Base-by-base conservation (phyloP, 768 basidiomycete genomes). In the Naganishia friedmannii region DNA sequence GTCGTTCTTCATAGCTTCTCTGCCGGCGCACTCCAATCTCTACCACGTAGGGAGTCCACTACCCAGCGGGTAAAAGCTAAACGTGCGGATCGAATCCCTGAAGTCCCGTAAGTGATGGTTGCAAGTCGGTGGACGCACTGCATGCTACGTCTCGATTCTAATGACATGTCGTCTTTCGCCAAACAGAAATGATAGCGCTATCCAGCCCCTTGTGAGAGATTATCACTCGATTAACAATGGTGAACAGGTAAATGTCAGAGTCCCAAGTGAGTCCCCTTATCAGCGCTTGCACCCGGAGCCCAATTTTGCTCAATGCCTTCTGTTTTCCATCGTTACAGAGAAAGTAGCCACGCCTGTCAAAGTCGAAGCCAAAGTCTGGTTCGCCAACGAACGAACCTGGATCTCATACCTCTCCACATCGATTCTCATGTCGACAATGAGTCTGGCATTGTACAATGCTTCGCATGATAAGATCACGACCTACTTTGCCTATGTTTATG, bases 281-380 rank as follows among this genome's bases (percentile, higher is more conserved):
- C n/a, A 17, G 29, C 28, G 17, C 42, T 17, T 42, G 56, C 46
- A 45, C 17, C 56, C 21, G 8, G 23, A 10, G 7, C 39, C 29
- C 2, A 6, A 13, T 48, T 53, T 26, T 26, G 42, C 32, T 34
- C 55, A 42, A n/a, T 17, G 32, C 45, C 37, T 26, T 21, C 28
- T 48, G 34, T 12, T 26, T 58, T n/a, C 26, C 10, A 3, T 15
- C 3, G 0, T 55, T 28, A 53, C 67, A 79, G 78, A 79, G 46
- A 80, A 80, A 65, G 71, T 77, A 9, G 65, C 69, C 2, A 81
- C 78, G 4, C 77, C 79, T 0, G 84, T 97, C 75, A 90, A 88
- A 73, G 92, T 97, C 21, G 93, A 97, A 78, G 88, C 88, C 26
- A 97, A 97, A 77, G 93, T 97, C 57, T 97, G 94, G 93, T 95